phyloP scores from a whole-genome alignment of 441 rosid genomes.

The Aleurites moluccanus region DNA sequence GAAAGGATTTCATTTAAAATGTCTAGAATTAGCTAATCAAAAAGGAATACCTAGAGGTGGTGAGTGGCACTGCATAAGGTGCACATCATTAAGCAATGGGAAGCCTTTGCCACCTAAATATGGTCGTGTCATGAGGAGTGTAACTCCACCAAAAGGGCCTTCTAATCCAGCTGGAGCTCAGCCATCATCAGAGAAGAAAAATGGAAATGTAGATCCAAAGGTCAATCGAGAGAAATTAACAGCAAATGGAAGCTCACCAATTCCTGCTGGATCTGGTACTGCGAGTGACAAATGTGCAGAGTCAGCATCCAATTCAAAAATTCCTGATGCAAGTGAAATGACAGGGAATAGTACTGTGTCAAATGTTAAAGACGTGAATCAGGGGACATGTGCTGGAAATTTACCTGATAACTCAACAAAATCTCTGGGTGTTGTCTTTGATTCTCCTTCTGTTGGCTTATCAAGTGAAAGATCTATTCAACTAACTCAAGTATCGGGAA shows the following conservation, averaged over 20 bases:
- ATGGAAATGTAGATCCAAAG: conserved; percentile 39
- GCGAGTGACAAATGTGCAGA: conserved; percentile 26
- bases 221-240: conserved; percentile 47
- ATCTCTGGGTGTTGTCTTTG: conserved; percentile 25
- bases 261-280: conserved; percentile 34
- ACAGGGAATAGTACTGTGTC: conserved; percentile 31
- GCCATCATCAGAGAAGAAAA: conserved; percentile 56
- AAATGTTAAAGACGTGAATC: conserved; percentile 33
- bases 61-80: conserved; percentile 94
- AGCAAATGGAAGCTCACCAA: conserved; percentile 45
- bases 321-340: conserved; percentile 36
- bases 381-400: conserved; percentile 31
- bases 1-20: conserved; percentile 87
- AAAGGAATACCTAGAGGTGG: conserved; percentile 76
- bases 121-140: conserved; percentile 84
- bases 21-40: conserved; percentile 63
- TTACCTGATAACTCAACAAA: conserved; percentile 31
- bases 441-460: conserved; percentile 25
- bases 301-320: conserved; percentile 38
- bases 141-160: conserved; percentile 51
- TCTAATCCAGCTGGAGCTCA: conserved; percentile 54
- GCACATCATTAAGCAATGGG: conserved; percentile 68
- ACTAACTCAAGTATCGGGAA: conserved; percentile 36
- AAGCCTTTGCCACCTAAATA: conserved; percentile 91
- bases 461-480: conserved; percentile 34